Conservation (phyloP, 768 basidiomycete species). For the Melanogaster broomeanus region DNA sequence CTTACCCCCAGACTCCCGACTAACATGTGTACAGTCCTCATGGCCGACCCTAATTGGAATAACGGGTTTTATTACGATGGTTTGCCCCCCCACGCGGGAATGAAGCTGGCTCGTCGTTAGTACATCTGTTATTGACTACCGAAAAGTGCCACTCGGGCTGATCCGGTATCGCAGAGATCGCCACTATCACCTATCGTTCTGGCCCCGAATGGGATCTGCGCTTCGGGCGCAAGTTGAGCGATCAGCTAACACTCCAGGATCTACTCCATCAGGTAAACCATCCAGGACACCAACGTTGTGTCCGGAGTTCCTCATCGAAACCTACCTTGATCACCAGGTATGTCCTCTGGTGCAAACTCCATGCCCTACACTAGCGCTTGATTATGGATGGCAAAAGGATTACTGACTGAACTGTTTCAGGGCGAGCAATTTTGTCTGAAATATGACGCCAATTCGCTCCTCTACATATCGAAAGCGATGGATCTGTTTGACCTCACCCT, state of each 20-base stretch:
- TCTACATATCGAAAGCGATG: constrained; percentile 99
- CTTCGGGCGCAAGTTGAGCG: constrained; percentile 80
- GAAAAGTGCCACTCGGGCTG: background rate
- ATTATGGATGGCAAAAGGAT: background rate
- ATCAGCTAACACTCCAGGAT: constrained; percentile 16
- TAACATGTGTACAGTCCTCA: constrained; percentile 65
- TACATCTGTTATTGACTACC: constrained; percentile 10
- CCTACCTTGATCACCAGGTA: constrained; percentile 92
- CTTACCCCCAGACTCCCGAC: background rate
- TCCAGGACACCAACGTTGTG: constrained; percentile 71
- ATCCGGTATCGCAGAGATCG: constrained; percentile 69
- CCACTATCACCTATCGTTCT: constrained; percentile 98
- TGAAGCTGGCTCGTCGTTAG: constrained; percentile 97
- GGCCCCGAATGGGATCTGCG: constrained; percentile 99
- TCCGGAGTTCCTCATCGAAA: constrained; percentile 98
- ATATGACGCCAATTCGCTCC: constrained; percentile 98
- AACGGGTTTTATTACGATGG: constrained; percentile 96
- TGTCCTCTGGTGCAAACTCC: constrained; percentile 5
- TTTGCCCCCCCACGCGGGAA: constrained; percentile 95
- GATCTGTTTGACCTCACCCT: constrained; percentile 95
- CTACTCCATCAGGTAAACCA: constrained; percentile 4
- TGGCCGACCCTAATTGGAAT: constrained; percentile 99
- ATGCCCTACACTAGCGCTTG: background rate
- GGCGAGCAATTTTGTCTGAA: constrained; percentile 98
- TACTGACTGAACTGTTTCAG: constrained; percentile 38